These are phyloP conservation scores for Bruguiera parviflora DNA, from an alignment of 345 rosid genomes.

Conservation along the genomic window DNA sequence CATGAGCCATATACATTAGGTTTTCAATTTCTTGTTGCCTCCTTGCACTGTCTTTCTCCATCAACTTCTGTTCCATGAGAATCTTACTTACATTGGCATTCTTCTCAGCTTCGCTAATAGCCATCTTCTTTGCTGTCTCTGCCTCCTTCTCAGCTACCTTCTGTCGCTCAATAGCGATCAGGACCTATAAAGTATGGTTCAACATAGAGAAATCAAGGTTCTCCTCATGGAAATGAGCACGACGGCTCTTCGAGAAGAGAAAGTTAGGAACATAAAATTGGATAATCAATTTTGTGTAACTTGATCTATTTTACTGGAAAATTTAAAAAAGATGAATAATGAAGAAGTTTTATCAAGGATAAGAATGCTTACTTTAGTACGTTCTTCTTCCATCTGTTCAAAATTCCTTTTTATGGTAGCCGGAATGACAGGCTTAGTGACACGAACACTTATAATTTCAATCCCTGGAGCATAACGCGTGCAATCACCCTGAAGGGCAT, in stretches of 20 bases:
- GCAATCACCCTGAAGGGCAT: constrained; percentile 88
- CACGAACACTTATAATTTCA: constrained; percentile 85
- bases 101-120: constrained; percentile 91
- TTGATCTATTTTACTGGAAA: neutral
- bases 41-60: constrained; percentile 77
- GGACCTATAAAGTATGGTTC: constrained; percentile 44
- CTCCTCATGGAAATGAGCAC: neutral
- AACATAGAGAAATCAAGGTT: constrained; percentile 1
- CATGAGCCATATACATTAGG: constrained; percentile 69
- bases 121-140: constrained; percentile 82
- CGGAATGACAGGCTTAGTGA: constrained; percentile 85
- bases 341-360: neutral
- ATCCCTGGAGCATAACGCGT: constrained; percentile 91
- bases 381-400: constrained; percentile 93
- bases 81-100: constrained; percentile 79
- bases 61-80: constrained; percentile 76
- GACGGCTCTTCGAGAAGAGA: neutral
- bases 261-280: neutral
- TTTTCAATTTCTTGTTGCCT: constrained; percentile 82
- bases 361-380: constrained; percentile 58
- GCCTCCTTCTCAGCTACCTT: constrained; percentile 88
- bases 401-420: constrained; percentile 72
- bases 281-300: neutral
- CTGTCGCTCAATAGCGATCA: constrained; percentile 78
- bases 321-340: neutral